Base-by-base conservation (phyloP, 23 red algal species). In the Gracilariopsis chorda region DNA sequence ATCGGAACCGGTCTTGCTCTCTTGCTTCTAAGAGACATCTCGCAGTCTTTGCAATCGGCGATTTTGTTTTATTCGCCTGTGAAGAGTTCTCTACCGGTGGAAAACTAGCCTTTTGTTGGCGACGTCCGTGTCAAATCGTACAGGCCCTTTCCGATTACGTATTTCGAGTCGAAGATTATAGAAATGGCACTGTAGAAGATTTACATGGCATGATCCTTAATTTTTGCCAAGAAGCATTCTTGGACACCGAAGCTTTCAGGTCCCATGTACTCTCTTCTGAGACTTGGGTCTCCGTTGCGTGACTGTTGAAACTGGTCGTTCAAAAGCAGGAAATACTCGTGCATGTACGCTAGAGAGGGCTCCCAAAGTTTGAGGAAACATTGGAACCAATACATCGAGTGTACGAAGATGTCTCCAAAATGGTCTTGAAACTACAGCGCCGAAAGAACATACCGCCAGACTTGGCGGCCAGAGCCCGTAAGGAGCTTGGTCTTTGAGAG, bases 61-160 rank as follows among this genome's bases (percentile, higher is more conserved):
- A 0, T 32, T 70, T 70, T 70, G 16, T 70, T 19, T 24, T 70
- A 19, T 16, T 70, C 16, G 63, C 63, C 25, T 24, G 63, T 17
- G 63, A 70, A 19, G 0, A 0, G 17, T 21, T 21, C 25, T 16
- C n/a, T 19, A 29, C 63, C 25, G 63, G 63, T 70, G 63, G 0
- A 52, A 56, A 78, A n/a, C 73, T 53, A 17, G 17, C 73, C 20
- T 30, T 78, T 55, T 17, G 73, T 19, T 78, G 73, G 73, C 30
- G 43, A 13, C 37, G 73, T 20, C 73, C 73, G 16, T 17, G 30
- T 78, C 73, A 39, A 13, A 39, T 78, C 32, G 41, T 53, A 17
- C 16, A 78, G 73, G 30, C 39, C 52, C 28, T 78, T 35, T 20
- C 0, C 13, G 39, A 0, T 13, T 78, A 55, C 27, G 43, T 78